Evolutionary conservation across 768 basidiomycete species (phyloP).

Genomic region (Daedalea quercina): DNA sequence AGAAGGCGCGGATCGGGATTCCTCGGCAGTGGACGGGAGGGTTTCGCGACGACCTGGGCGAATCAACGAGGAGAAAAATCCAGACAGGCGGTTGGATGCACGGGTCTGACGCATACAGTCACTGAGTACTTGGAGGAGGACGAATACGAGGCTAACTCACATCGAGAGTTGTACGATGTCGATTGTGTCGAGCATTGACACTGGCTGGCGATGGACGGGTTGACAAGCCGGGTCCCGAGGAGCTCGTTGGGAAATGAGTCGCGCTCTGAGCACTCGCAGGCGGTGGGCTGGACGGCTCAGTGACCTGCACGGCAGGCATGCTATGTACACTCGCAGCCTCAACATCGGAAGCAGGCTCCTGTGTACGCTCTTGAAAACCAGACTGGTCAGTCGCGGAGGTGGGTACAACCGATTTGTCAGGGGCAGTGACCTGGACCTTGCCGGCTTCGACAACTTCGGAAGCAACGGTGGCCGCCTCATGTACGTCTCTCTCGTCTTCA

Average conservation of each 20-base stretch:
- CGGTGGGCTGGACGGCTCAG: constrained; percentile 30
- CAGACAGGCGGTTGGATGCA: constrained; percentile 69
- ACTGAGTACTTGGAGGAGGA: not conserved
- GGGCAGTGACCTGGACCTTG: constrained; percentile 14
- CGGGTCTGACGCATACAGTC: constrained; percentile 36
- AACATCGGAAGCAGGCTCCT: constrained; percentile 36
- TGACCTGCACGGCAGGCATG: constrained; percentile 48
- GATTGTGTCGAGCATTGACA: constrained; percentile 15
- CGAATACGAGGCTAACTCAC: constrained; percentile 32
- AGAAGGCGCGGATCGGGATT: constrained; percentile 14
- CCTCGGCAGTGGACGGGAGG: constrained; percentile 18
- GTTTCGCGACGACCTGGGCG: constrained; percentile 51
- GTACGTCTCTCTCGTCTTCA: constrained; percentile 27
- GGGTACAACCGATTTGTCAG: constrained; percentile 23
- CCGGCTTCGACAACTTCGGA: constrained; percentile 20
- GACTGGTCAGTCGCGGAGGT: constrained; percentile 28
- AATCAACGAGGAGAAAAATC: constrained; percentile 78
- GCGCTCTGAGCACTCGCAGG: constrained; percentile 21
- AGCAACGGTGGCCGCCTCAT: constrained; percentile 14
- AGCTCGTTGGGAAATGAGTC: constrained; percentile 7
- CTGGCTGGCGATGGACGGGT: constrained; percentile 14
- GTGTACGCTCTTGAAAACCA: constrained; percentile 3
- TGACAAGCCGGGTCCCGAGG: constrained; percentile 21
- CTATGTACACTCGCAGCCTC: constrained; percentile 50
- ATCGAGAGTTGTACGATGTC: constrained; percentile 52